A percentile compares a stretch with the other conserved stretches of the same genome.
Evolutionary conservation across 2,329 filamentous ascomycete species (phyloP).

Genomic region (Fusarium multiceps): DNA sequence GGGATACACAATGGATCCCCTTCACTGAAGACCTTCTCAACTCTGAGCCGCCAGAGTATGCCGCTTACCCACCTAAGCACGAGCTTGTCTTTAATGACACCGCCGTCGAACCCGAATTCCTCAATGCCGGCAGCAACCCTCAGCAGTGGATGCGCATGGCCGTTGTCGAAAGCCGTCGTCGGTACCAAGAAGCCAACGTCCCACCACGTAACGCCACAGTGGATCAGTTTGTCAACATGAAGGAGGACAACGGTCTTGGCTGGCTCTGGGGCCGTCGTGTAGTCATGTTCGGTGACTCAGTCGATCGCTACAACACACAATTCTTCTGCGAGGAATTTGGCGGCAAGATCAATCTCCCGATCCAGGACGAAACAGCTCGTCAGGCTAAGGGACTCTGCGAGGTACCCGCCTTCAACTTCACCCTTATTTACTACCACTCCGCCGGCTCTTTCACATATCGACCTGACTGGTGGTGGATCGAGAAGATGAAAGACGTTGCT

Average conservation of each 20-base stretch:
- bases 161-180: conserved; percentile 23
- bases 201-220: not conserved
- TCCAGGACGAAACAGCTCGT: conserved; percentile 8
- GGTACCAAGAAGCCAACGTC: not conserved
- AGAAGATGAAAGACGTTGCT: conserved; percentile 26
- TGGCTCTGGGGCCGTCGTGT: conserved; percentile 37
- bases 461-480: conserved; percentile 39
- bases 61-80: conserved; percentile 51
- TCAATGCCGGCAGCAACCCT: conserved; percentile 17
- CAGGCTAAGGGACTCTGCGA: conserved; percentile 24
- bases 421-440: conserved; percentile 19
- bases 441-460: conserved; percentile 34
- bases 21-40: conserved; percentile 65
- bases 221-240: conserved; percentile 23
- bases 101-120: conserved; percentile 41
- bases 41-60: conserved; percentile 60
- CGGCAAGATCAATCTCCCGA: conserved; percentile 10
- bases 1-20: conserved; percentile 56
- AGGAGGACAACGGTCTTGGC: conserved; percentile 13
- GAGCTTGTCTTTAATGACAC: conserved; percentile 79
- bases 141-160: conserved; percentile 37
- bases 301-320: conserved; percentile 34
- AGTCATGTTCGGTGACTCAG: conserved; percentile 34
- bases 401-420: conserved; percentile 27
- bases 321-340: conserved; percentile 35